A percentile compares a stretch with the other conserved stretches of the same genome.
Evolutionary conservation across 768 basidiomycete species (phyloP).

Genomic region (Mycena pura): DNA sequence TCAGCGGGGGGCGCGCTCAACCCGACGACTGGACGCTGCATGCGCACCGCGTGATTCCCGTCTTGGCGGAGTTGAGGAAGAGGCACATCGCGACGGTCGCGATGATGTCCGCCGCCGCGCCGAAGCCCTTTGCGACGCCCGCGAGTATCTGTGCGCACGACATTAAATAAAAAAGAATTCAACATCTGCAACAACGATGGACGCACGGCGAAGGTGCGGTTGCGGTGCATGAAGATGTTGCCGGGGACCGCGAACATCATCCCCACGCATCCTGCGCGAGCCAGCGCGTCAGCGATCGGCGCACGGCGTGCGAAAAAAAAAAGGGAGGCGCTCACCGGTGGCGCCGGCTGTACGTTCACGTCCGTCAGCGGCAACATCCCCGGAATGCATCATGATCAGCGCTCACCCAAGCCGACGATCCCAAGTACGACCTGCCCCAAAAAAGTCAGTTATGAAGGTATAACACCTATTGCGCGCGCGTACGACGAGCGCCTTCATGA

Average conservation of each 20-base stretch:
- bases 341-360: not conserved
- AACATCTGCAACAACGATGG: not conserved
- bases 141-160: conserved; percentile 45
- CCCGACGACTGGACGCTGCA: no score
- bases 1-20: no score
- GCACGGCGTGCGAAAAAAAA: no score
- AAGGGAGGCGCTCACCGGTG: not conserved
- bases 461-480: not conserved
- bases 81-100: conserved; percentile 54
- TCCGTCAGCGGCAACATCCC: no score
- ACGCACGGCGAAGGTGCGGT: conserved; percentile 25
- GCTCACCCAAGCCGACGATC: conserved; percentile 8
- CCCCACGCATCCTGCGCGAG: conserved; percentile 13
- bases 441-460: not conserved
- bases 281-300: no score
- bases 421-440: conserved; percentile 12
- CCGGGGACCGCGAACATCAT: conserved; percentile 16
- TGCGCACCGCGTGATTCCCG: conserved; percentile 45
- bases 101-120: conserved; percentile 49
- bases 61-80: conserved; percentile 43
- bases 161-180: not conserved
- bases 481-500: conserved; percentile 12
- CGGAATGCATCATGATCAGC: no score
- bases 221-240: conserved; percentile 11
- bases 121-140: conserved; percentile 52